Percentiles rank a stretch among this genome's conserved stretches.
These are phyloP conservation scores for Scheffersomyces quercinus DNA, from an alignment of 1,139 yeast species.

Conservation along the genomic window DNA sequence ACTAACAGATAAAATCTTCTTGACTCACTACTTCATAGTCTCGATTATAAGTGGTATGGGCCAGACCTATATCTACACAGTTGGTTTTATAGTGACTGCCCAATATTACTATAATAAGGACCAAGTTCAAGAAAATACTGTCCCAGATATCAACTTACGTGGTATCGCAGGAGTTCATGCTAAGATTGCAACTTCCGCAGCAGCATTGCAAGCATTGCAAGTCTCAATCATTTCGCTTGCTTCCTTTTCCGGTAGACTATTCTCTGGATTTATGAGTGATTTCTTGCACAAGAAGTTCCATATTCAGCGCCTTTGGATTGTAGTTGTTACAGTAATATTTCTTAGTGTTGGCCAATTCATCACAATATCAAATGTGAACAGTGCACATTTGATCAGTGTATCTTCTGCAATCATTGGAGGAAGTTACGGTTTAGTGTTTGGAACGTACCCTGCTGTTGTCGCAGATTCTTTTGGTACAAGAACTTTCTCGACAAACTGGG, in stretches of 20 bases:
- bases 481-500: slow-evolving; percentile 48
- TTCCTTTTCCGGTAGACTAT: slow-evolving; percentile 42
- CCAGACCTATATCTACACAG: slow-evolving; percentile 46
- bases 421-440: slow-evolving; percentile 43
- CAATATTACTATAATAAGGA: slow-evolving; percentile 29
- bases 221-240: slow-evolving; percentile 44
- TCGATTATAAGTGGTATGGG: slow-evolving; percentile 39
- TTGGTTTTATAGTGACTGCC: slow-evolving; percentile 47
- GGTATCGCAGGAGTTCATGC: slow-evolving; percentile 7
- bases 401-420: slow-evolving; percentile 39
- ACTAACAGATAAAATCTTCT: slow-evolving; percentile 26
- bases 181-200: slow-evolving; percentile 19
- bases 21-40: slow-evolving; percentile 37
- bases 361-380: slow-evolving; percentile 28
- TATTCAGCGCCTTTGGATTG: slow-evolving; percentile 44
- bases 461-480: slow-evolving; percentile 47
- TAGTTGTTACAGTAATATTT: slow-evolving; percentile 27
- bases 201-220: slow-evolving; percentile 45
- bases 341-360: slow-evolving; percentile 34
- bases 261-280: slow-evolving; percentile 42
- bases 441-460: slow-evolving; percentile 48
- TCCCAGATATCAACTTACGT: neutral
- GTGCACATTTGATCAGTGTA: slow-evolving; percentile 26
- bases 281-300: slow-evolving; percentile 31
- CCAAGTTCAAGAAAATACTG: slow-evolving; percentile 1